Conservation (phyloP, 1,284 basidiomycete genomes). For the Malassezia japonica region DNA sequence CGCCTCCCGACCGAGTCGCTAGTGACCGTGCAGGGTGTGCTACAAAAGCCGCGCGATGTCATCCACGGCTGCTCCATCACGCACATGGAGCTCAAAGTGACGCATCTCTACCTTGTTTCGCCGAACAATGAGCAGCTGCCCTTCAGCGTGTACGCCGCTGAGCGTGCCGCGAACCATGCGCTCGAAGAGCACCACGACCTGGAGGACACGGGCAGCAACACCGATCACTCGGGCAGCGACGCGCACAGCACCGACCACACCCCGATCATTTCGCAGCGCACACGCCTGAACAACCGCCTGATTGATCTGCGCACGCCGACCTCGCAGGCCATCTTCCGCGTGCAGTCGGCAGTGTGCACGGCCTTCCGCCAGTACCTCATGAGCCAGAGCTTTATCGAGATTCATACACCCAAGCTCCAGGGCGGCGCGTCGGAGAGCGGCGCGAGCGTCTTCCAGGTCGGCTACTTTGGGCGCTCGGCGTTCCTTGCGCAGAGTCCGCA, state of each 20-base stretch:
- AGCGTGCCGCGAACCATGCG: constrained; percentile 24
- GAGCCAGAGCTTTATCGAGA: constrained; percentile 32
- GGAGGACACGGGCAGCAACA: background rate
- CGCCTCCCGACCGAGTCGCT: constrained; percentile 34
- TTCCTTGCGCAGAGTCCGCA: constrained; percentile 42
- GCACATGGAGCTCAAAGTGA: constrained; percentile 35
- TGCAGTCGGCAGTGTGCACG: constrained; percentile 38
- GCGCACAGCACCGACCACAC: constrained; percentile 6
- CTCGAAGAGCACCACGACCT: constrained; percentile 21
- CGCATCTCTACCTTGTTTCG: constrained; percentile 31
- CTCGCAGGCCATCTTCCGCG: constrained; percentile 37
- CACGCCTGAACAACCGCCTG: constrained; percentile 39
- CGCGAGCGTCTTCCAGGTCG: constrained; percentile 38
- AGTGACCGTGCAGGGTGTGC: constrained; percentile 30
- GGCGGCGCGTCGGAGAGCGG: constrained; percentile 42
- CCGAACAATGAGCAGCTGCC: constrained; percentile 29
- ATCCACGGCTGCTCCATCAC: constrained; percentile 32
- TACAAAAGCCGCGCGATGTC: constrained; percentile 31
- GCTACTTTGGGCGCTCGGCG: constrained; percentile 42
- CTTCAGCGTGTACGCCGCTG: constrained; percentile 42
- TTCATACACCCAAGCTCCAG: constrained; percentile 44
- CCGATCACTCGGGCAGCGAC: constrained; percentile 12
- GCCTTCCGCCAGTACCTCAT: constrained; percentile 37
- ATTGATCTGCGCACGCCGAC: constrained; percentile 40
- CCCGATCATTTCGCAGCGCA: constrained; percentile 31